Conservation (phyloP, 2,329 filamentous ascomycete species). For the Fusarium neocosmosporiellum region DNA sequence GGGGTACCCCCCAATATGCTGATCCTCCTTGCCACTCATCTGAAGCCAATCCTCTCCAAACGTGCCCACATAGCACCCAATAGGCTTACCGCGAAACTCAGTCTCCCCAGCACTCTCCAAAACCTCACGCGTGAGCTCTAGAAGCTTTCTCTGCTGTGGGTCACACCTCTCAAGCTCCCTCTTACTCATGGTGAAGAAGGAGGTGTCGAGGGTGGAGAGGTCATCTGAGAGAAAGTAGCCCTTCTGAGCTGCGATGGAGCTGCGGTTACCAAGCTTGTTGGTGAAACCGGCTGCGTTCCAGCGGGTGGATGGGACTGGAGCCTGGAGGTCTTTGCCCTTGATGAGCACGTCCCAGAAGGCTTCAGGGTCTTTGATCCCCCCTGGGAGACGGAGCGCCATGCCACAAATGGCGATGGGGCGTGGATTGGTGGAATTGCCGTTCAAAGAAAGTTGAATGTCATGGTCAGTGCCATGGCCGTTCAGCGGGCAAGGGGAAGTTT, state of each 20-base stretch:
- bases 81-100: neutral
- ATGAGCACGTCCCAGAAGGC: neutral
- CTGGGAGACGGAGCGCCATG: neutral
- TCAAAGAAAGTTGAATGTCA: neutral
- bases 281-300: neutral
- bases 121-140: conserved; percentile 8
- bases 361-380: neutral
- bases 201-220: conserved; percentile 35
- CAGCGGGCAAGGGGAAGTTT: neutral
- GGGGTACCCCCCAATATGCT: neutral
- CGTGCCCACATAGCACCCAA: conserved; percentile 43
- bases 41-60: conserved; percentile 35
- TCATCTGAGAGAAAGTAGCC: conserved; percentile 44
- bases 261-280: neutral
- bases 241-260: conserved; percentile 28
- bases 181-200: conserved; percentile 36
- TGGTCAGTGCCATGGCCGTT: neutral
- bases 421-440: neutral
- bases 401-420: neutral
- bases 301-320: neutral
- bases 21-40: neutral
- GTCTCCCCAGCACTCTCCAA: neutral
- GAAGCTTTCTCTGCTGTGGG: conserved; percentile 41
- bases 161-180: conserved; percentile 43
- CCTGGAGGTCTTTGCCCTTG: neutral